Evolutionary conservation across 2,329 filamentous ascomycete species (phyloP).

Genomic region (Pseudopithomyces chartarum): DNA sequence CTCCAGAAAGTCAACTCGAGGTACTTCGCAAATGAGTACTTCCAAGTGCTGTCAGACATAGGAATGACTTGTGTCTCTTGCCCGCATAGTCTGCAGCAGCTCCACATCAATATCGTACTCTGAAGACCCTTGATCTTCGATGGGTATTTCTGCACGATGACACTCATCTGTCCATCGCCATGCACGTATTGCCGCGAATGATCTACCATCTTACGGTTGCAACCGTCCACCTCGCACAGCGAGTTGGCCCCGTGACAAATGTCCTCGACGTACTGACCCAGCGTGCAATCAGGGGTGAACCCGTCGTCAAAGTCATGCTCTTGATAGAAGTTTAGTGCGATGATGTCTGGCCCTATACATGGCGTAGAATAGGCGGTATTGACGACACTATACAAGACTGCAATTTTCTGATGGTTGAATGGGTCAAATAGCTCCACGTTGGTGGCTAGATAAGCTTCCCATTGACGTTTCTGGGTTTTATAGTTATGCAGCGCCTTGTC

Average conservation of each 20-base stretch:
- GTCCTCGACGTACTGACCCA: constrained; percentile 95
- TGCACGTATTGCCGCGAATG: constrained; percentile 98
- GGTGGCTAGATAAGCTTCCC: constrained; percentile 92
- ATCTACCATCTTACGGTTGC: constrained; percentile 85
- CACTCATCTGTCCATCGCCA: constrained; percentile 88
- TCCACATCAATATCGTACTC: constrained; percentile 95
- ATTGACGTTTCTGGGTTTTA: constrained; percentile 90
- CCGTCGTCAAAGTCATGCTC: constrained; percentile 76
- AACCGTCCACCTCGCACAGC: constrained; percentile 82
- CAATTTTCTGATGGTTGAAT: constrained; percentile 94
- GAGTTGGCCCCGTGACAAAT: constrained; percentile 76
- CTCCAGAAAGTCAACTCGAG: constrained; percentile 98
- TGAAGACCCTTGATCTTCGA: constrained; percentile 68
- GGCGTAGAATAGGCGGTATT: constrained; percentile 94
- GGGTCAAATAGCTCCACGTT: constrained; percentile 92
- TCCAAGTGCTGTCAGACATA: constrained; percentile 95
- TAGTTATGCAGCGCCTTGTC: constrained; percentile 95
- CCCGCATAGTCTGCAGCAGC: constrained; percentile 87
- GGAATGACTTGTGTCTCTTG: constrained; percentile 86
- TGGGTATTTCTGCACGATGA: constrained; percentile 80
- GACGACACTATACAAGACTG: constrained; percentile 90
- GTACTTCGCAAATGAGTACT: constrained; percentile 98
- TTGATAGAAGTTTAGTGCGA: constrained; percentile 91
- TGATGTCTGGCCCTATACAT: constrained; percentile 86
- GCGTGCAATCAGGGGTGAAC: constrained; percentile 81